Evolutionary conservation across 1,284 basidiomycete genomes (phyloP), one percentile per base, ranked within the genome.

Genomic region (Cryptococcus hybrid): DNA sequence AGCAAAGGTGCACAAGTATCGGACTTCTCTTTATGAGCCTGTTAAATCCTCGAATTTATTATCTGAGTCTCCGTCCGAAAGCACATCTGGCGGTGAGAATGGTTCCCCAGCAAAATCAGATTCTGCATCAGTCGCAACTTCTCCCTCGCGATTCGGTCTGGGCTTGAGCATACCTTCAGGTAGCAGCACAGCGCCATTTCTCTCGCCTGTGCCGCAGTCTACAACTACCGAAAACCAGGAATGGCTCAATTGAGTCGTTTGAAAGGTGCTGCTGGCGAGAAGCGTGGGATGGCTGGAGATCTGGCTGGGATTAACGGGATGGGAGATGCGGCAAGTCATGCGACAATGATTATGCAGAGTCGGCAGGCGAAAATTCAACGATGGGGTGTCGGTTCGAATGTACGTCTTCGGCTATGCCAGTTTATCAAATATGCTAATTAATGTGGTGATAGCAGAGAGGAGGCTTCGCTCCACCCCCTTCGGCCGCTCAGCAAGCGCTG

Each of bases 331-430:
- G 81, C 75, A 0, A 70, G 70, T 59, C 76, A 82, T 56, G 82
- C 82, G 0, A 79, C 78, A 57, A 81, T 82, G 75, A 83, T 83
- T 62, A 75, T 83, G 61, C 80, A 82, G 60, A 81, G 78, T 52
- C 73, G 82, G 24, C 79, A 80, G 38, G 82, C 82, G 37, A 83
- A 83, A 63, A 72, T 83, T 60, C 80, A 82, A 54, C 77, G 82
- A 52, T 83, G 82, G 82, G 70, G 77, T 57, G 52, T 57, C 2
- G 70, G 67, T 47, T 59, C 68, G 0, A 63, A 64, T 24, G 63
- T 51, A 48, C 54, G 37, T 30, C 18, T 47, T 7, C 12, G 7
- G n/a, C 37, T 37, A 2, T 18, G 44, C 24, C 42, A 3, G 13
- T 7, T 30, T 18, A 24, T 51, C 12, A 24, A 18, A 2, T 35